These are phyloP conservation scores for Aspergillus sparsus DNA, from an alignment of 495 filamentous ascomycete genomes.

Conservation along the genomic window DNA sequence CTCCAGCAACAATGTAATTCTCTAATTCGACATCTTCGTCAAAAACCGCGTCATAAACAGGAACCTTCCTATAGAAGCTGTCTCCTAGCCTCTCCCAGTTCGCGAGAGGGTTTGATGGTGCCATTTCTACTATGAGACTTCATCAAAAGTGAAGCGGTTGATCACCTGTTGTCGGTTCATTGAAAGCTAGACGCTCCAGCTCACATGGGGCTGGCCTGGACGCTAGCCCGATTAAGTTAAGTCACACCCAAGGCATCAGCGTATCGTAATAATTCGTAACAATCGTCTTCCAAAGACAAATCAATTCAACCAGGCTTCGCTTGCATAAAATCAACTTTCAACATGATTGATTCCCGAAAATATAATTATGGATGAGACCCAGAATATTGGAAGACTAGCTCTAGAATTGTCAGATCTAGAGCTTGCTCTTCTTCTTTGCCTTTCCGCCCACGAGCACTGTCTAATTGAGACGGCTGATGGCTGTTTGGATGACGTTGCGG, in stretches of 20 bases:
- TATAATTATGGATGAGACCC: slow-evolving; percentile 56
- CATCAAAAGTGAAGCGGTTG: slow-evolving; percentile 7
- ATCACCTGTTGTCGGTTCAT: slow-evolving; percentile 25
- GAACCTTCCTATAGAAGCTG: slow-evolving; percentile 89
- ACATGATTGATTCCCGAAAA: slow-evolving; percentile 1
- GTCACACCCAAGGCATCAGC: not conserved
- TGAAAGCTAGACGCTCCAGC: slow-evolving; percentile 15
- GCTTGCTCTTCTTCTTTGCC: slow-evolving; percentile 78
- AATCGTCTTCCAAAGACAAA: not conserved
- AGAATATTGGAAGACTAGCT: slow-evolving; percentile 57
- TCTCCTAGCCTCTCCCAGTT: slow-evolving; percentile 93
- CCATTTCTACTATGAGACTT: slow-evolving; percentile 32
- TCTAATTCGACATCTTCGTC: slow-evolving; percentile 90
- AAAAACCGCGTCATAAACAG: slow-evolving; percentile 89
- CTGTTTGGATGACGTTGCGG: slow-evolving; percentile 61
- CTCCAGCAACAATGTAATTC: slow-evolving; percentile 88
- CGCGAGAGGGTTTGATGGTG: slow-evolving; percentile 67
- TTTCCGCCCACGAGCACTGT: slow-evolving; percentile 81
- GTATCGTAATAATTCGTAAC: not conserved
- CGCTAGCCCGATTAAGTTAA: slow-evolving; percentile 23
- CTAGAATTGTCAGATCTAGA: slow-evolving; percentile 83
- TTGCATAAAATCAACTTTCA: not conserved
- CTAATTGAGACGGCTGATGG: slow-evolving; percentile 72
- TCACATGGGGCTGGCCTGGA: slow-evolving; percentile 19
- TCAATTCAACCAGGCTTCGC: not conserved